A percentile compares a stretch with the other conserved stretches of the same genome.
Evolutionary conservation across 1,139 yeast species (phyloP).

Genomic region (Candida pseudoviswanathii): DNA sequence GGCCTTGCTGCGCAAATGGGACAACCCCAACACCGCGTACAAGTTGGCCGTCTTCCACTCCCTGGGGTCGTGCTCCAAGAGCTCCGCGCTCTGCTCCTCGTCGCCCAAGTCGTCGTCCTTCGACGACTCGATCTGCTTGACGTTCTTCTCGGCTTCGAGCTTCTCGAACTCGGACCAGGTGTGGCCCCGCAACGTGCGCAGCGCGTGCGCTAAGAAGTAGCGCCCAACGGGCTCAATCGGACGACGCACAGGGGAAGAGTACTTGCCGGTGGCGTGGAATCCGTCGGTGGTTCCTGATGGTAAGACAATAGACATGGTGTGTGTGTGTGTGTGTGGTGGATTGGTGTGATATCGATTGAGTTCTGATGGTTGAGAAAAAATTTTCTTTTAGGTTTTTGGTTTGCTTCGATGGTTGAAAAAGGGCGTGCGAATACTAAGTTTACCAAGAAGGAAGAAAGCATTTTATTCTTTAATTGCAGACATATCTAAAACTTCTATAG

Average conservation of each 20-base stretch:
- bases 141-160: conserved; percentile 90
- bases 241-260: conserved; percentile 74
- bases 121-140: conserved; percentile 67
- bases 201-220: conserved; percentile 92
- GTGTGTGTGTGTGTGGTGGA: conserved; percentile 7
- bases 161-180: conserved; percentile 98
- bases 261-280: conserved; percentile 53
- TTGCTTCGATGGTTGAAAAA: neutral
- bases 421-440: neutral
- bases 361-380: conserved; percentile 1
- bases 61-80: conserved; percentile 90
- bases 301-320: conserved; percentile 44
- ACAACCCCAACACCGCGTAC: conserved; percentile 92
- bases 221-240: conserved; percentile 97
- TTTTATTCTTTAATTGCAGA: conserved; percentile 69
- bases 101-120: conserved; percentile 74
- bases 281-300: conserved; percentile 50
- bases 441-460: too few species aligned
- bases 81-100: conserved; percentile 78
- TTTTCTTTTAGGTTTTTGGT: neutral
- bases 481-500: conserved; percentile 85
- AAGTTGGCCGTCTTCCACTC: conserved; percentile 98
- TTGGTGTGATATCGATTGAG: neutral
- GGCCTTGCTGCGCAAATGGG: conserved; percentile 89
- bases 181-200: conserved; percentile 94